These are phyloP conservation scores for Tetrahymena malaccensis DNA, from an alignment of 73 alveolate species.

Conservation along the genomic window DNA sequence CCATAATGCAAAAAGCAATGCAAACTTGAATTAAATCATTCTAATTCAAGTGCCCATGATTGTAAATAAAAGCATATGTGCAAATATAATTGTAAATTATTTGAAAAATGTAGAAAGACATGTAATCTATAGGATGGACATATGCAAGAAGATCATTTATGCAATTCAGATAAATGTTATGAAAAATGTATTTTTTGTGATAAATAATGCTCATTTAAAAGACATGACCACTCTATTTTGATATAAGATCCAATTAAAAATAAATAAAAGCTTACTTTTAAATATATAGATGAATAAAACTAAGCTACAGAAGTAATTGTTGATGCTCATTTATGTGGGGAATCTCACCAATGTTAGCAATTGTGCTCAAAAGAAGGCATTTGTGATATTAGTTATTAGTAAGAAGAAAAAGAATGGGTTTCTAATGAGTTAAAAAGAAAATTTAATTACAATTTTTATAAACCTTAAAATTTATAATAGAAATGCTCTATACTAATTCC, in stretches of 20 bases:
- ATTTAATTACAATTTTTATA: not conserved
- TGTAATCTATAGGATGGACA: not conserved
- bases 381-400: not conserved
- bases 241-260: not conserved
- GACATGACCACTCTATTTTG: not conserved
- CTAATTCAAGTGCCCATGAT: not conserved
- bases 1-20: not conserved
- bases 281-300: not conserved
- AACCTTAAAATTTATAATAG: not conserved
- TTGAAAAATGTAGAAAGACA: not conserved
- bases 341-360: not conserved
- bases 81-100: not conserved
- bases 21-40: not conserved
- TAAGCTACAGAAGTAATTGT: not conserved
- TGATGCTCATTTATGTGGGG: not conserved
- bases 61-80: not conserved
- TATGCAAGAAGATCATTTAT: not conserved
- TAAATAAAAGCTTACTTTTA: not conserved
- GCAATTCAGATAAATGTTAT: not conserved
- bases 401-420: not conserved
- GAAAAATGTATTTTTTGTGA: not conserved
- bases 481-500: not conserved
- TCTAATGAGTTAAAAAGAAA: not conserved
- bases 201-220: not conserved
- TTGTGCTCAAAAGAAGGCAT: not conserved